Percentiles rank a stretch among this genome's conserved stretches.
phyloP scores from a whole-genome alignment of 345 rosid genomes.

The Theobroma cacao region DNA sequence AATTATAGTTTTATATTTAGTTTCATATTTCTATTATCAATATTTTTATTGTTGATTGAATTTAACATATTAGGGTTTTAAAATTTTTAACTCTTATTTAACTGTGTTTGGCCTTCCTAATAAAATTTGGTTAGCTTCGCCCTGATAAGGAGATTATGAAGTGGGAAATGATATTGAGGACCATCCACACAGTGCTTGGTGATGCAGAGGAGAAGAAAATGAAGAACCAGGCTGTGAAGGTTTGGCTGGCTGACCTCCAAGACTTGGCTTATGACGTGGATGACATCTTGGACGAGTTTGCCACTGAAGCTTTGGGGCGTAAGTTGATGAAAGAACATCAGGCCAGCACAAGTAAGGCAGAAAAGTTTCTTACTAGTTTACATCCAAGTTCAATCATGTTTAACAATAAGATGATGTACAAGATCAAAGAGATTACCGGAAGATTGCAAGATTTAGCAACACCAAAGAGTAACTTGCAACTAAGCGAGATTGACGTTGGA shows the following conservation, averaged over 20 bases:
- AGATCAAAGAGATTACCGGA: not conserved
- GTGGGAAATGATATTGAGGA: not conserved
- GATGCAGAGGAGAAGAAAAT: conserved; percentile 25
- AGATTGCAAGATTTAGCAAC: not conserved
- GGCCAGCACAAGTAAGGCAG: not conserved
- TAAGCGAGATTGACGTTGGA: not conserved
- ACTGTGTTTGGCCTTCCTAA: too few species aligned
- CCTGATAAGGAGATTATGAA: too few species aligned
- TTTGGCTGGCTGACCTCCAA: too few species aligned
- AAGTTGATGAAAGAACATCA: not conserved
- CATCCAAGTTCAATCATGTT: not conserved
- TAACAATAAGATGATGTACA: not conserved
- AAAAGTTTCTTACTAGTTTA: not conserved
- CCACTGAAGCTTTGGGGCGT: too few species aligned
- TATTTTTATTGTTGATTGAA: too few species aligned
- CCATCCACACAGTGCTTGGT: conserved; percentile 3
- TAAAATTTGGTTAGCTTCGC: too few species aligned
- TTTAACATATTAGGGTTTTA: too few species aligned
- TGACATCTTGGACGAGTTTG: too few species aligned
- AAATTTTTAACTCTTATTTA: too few species aligned
- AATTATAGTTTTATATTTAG: too few species aligned
- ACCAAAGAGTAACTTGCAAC: not conserved
- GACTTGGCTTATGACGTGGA: too few species aligned
- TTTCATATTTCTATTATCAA: too few species aligned
- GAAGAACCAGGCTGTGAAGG: not conserved